Evolutionary conservation across 768 basidiomycete genomes (phyloP).

Genomic region (Cyclocybe aegerita): DNA sequence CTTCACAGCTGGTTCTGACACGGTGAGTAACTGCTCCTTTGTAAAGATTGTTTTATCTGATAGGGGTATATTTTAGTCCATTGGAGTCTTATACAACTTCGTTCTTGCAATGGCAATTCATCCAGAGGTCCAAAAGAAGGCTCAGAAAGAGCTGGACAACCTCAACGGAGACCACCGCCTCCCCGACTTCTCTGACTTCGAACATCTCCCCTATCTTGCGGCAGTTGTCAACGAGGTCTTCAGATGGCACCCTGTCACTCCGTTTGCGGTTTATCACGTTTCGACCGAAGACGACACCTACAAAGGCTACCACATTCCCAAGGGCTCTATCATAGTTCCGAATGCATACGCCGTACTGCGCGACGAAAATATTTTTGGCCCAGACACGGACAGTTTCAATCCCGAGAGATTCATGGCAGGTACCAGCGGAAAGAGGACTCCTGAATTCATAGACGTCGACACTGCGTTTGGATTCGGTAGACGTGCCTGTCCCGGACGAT

Average conservation of each 20-base stretch:
- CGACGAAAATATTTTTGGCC: constrained; percentile 32
- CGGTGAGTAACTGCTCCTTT: too few relatives aligned
- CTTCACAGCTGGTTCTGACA: too few relatives aligned
- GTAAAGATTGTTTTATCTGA: too few relatives aligned
- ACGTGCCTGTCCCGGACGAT: constrained; percentile 5
- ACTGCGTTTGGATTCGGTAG: constrained; percentile 18
- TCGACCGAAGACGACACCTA: constrained; percentile 15
- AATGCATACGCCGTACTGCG: constrained; percentile 24
- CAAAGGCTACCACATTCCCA: constrained; percentile 20
- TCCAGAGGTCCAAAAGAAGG: constrained; percentile 13
- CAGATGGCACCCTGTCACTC: constrained; percentile 13
- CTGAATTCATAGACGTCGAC: constrained; percentile 4
- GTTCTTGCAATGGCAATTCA: constrained; percentile 12
- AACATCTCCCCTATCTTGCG: constrained; percentile 11
- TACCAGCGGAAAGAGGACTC: constrained; percentile 14
- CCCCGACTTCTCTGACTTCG: constrained; percentile 13
- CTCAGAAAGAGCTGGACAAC: constrained; percentile 9
- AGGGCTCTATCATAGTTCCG: constrained; percentile 16
- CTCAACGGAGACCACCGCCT: constrained; percentile 6
- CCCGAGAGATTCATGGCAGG: constrained; percentile 36
- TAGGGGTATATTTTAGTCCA: constrained; percentile 3
- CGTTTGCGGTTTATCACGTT: constrained; percentile 9
- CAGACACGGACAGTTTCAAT: constrained; percentile 34
- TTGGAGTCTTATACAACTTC: constrained; percentile 9
- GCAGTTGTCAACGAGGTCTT: constrained; percentile 13